Conservation (phyloP, 306 rosid species). For the Geum urbanum region DNA sequence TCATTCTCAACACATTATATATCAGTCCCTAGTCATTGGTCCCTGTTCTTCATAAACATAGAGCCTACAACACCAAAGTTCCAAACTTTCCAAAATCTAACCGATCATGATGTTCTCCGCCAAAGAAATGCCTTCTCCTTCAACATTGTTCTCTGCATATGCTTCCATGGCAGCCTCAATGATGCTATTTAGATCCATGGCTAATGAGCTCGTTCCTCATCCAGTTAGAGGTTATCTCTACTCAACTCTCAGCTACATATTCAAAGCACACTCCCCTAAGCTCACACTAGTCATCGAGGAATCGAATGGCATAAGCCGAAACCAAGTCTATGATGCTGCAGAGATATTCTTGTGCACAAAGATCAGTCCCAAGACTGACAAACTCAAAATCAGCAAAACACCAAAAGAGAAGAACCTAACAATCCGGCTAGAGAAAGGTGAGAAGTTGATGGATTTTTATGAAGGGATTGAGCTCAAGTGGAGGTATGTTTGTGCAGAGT, state of each 20-base stretch:
- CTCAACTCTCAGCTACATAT: slow-evolving; percentile 37
- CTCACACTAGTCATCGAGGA: slow-evolving; percentile 80
- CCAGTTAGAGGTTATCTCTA: slow-evolving; percentile 50
- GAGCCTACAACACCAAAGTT: not conserved
- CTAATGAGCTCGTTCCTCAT: slow-evolving; percentile 62
- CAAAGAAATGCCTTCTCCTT: slow-evolving; percentile 61
- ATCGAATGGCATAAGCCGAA: slow-evolving; percentile 42
- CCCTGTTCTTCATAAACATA: not conserved
- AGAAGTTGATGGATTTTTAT: slow-evolving; percentile 42
- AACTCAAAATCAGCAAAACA: slow-evolving; percentile 53
- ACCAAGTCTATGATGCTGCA: slow-evolving; percentile 73
- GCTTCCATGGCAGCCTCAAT: slow-evolving; percentile 77
- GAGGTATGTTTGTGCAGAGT: slow-evolving; percentile 40
- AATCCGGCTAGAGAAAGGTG: slow-evolving; percentile 59
- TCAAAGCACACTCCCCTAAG: slow-evolving; percentile 37
- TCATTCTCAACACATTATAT: not conserved
- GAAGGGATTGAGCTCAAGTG: slow-evolving; percentile 42
- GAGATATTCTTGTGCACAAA: slow-evolving; percentile 54
- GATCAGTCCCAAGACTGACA: slow-evolving; percentile 43
- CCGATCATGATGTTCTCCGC: slow-evolving; percentile 43
- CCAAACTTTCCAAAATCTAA: not conserved
- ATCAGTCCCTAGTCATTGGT: not conserved
- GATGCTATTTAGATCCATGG: slow-evolving; percentile 69
- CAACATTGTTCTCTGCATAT: slow-evolving; percentile 73
- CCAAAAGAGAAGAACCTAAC: slow-evolving; percentile 55